Conservation (phyloP, 2,329 filamentous ascomycete genomes). For the Aspergillus bombycis region DNA sequence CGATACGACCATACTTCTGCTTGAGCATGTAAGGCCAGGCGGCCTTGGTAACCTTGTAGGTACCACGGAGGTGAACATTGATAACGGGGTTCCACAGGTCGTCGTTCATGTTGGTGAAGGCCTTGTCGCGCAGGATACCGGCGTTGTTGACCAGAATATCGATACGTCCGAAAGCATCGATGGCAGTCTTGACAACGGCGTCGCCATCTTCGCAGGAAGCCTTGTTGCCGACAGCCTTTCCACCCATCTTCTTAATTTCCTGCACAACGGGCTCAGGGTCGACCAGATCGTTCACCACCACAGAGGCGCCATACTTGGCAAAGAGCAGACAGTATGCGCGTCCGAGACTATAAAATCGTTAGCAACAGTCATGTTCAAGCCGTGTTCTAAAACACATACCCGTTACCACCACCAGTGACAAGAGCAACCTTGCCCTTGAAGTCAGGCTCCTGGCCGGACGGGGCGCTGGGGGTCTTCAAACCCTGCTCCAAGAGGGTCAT, state of each 20-base stretch:
- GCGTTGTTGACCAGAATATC: constrained; percentile 98
- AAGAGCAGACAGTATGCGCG: constrained; percentile 88
- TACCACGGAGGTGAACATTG: constrained; percentile 89
- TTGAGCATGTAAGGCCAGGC: constrained; percentile 97
- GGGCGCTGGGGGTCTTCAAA: constrained; percentile 73
- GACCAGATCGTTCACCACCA: constrained; percentile 95
- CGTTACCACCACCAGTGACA: constrained; percentile 84
- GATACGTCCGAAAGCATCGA: constrained; percentile 89
- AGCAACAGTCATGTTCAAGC: constrained; percentile 7
- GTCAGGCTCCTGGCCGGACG: constrained; percentile 72
- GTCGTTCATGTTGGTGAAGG: constrained; percentile 97
- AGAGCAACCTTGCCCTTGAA: constrained; percentile 85
- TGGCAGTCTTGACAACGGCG: constrained; percentile 84
- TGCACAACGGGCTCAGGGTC: constrained; percentile 88
- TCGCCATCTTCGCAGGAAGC: constrained; percentile 93
- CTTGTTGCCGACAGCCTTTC: constrained; percentile 90
- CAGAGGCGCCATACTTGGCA: constrained; percentile 76
- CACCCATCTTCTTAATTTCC: constrained; percentile 88
- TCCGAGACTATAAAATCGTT: constrained; percentile 66
- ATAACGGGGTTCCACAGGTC: constrained; percentile 89
- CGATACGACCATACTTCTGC: constrained; percentile 95
- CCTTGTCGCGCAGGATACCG: constrained; percentile 96
- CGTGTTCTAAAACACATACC: constrained; percentile 48
- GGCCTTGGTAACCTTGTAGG: constrained; percentile 95
- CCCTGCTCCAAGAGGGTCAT: constrained; percentile 82